phyloP scores from a whole-genome alignment of 495 filamentous ascomycete genomes.

The Penicillium egyptiacum region DNA sequence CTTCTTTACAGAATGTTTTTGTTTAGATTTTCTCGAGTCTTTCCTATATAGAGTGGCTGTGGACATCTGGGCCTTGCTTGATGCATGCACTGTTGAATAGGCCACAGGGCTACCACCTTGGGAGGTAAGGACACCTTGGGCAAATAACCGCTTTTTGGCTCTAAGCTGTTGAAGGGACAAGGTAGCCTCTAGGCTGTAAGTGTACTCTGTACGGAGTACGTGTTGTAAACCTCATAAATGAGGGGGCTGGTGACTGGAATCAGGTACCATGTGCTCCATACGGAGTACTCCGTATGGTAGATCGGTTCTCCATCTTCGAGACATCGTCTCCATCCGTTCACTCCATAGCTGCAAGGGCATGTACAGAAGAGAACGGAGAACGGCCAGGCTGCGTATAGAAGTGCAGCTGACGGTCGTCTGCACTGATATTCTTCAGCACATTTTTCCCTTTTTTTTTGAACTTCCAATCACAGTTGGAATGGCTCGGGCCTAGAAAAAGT shows the following conservation, averaged over 20 bases:
- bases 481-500: background rate
- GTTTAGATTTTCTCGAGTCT: constrained; percentile 32
- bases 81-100: constrained; percentile 19
- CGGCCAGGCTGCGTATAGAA: constrained; percentile 6
- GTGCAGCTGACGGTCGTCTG: background rate
- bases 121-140: constrained; percentile 5
- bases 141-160: background rate
- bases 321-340: constrained; percentile 8
- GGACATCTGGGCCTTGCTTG: constrained; percentile 28
- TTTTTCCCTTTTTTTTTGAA: background rate
- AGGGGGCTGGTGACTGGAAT: constrained; percentile 9
- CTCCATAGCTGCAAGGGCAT: constrained; percentile 13
- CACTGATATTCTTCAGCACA: background rate
- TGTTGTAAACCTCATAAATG: background rate
- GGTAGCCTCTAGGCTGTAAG: background rate
- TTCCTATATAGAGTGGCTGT: constrained; percentile 17
- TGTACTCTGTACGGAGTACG: background rate
- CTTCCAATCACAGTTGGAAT: constrained; percentile 1
- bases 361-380: background rate
- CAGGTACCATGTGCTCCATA: background rate
- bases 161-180: background rate
- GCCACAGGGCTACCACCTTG: background rate
- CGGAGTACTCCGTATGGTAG: background rate
- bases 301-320: constrained; percentile 3
- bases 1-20: constrained; percentile 12